Evolutionary conservation across 768 basidiomycete species (phyloP), one percentile per base, ranked within the genome.

Genomic region (Pleurotus djamor): DNA sequence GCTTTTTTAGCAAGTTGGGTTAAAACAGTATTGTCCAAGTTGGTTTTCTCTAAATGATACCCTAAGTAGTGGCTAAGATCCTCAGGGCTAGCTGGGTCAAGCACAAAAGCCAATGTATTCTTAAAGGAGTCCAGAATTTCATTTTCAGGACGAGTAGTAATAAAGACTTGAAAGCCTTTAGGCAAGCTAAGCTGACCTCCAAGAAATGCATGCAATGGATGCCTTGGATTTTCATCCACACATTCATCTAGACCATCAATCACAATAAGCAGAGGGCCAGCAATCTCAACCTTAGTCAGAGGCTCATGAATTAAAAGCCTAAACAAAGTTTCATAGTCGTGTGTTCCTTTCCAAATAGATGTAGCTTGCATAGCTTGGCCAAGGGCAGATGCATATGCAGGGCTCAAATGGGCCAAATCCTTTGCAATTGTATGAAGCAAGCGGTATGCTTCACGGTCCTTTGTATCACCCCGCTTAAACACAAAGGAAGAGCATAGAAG

Each of bases 401-500:
- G 37, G n/a, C 52, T 1, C 21, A 6, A n/a, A 1, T 21, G 38
- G 8, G 52, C 12, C 0, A 55, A 52, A 48, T 73, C 69, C 17
- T 59, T 65, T 10, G 73, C 69, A 38, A 76, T 68, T 0, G 75
- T 76, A 34, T 63, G 64, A 59, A 76, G 64, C 3, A 76, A 58
- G 16, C 64, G 59, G 17, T 66, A 51, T 8, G 69, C 62, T 13
- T 64, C 59, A 3, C 63, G 58, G 34, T 66, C 48, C n/a, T 59
- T 65, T 7, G 63, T 55, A 32, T 63, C 50, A n/a, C 58, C 59
- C 1, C 66, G 61, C 36, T 69, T 65, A 58, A 74, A 76, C 61
- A 70, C 72, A 60, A 72, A 75, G 14, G 65, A 73, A 2, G 71
- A 69, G 3, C 73, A 75, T 13, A 78, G 70, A 9, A 58, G 50